A percentile compares a stretch with the other conserved stretches of the same genome.
These are phyloP conservation scores for Yamagishiella unicocca DNA, from an alignment of 139 green algal species.

Conservation along the genomic window DNA sequence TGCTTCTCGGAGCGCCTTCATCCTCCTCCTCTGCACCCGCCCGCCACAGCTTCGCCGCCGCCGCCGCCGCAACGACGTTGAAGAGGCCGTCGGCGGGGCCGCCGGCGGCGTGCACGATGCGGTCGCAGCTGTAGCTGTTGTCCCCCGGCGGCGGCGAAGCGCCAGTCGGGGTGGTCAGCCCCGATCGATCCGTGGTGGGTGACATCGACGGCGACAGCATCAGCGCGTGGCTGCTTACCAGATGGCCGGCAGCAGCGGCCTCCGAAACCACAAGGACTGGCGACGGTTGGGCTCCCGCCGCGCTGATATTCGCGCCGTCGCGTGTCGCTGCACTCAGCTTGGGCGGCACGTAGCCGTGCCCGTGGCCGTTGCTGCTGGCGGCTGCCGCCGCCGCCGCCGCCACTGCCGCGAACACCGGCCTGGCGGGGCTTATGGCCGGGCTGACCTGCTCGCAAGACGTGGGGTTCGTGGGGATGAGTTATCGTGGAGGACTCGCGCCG, in stretches of 20 bases:
- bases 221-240: slow-evolving; percentile 8
- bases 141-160: slow-evolving; percentile 1
- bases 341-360: neutral
- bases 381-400: neutral
- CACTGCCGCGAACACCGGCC: neutral
- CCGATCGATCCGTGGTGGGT: neutral
- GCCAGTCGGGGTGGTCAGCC: neutral
- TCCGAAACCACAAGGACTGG: neutral
- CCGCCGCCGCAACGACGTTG: neutral
- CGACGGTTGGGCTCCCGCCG: neutral
- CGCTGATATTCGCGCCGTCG: neutral
- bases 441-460: neutral
- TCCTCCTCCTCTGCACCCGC: neutral
- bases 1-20: no score
- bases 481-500: no score
- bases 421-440: slow-evolving; percentile 8
- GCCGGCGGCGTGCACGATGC: neutral
- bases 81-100: neutral
- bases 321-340: neutral
- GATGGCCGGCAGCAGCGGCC: no score
- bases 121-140: no score
- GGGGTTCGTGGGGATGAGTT: no score
- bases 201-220: slow-evolving; percentile 5
- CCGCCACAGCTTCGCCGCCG: neutral
- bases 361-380: neutral